Evolutionary conservation across 495 filamentous ascomycete genomes (phyloP), one percentile per base, ranked within the genome.

Genomic region (Hypoxylon trugodes): DNA sequence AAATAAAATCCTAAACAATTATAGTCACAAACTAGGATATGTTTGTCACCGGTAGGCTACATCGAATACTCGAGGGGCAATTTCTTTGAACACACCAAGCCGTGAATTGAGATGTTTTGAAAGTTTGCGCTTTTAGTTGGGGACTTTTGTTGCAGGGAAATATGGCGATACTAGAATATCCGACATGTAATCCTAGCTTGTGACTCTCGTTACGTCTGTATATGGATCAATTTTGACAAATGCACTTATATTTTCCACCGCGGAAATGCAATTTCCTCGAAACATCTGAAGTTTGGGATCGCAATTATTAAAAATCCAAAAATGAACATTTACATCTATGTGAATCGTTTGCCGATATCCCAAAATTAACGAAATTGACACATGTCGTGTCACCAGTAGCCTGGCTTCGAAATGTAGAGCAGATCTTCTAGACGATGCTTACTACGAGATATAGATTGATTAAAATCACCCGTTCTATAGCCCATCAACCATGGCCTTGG

Each of bases 101-200:
- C 13, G 13, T 47, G 21, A 18, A 41, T 21, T 30, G 30, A 22
- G 15, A 41, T 25, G 41, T 48, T 16, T 36, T 10, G 36, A 43
- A 35, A 12, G 12, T 30, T 38, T 13, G 45, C 7, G 36, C 18
- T 8, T 35, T 22, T 19, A 32, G 21, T 45, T 33, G 28, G 28
- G 32, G 12, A 50, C 50, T 15, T 15, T 28, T 9, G 12, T 33
- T 15, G 33, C 25, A 40, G 24, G 30, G 10, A 33, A 24, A 41
- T 38, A 66, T 61, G 58, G 58, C 50, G 37, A 66, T 66, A 60
- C 50, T 60, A 57, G 42, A 67, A 67, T 49, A 51, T 32, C 64
- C 63, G 56, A 66, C 38, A 16, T 25, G 41, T 26, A 33, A 36
- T 49, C 48, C 16, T 33, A 8, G 4, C 13, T 13, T 42, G 35